phyloP scores from a whole-genome alignment of 83 land plant species.

The Larix sibirica region DNA sequence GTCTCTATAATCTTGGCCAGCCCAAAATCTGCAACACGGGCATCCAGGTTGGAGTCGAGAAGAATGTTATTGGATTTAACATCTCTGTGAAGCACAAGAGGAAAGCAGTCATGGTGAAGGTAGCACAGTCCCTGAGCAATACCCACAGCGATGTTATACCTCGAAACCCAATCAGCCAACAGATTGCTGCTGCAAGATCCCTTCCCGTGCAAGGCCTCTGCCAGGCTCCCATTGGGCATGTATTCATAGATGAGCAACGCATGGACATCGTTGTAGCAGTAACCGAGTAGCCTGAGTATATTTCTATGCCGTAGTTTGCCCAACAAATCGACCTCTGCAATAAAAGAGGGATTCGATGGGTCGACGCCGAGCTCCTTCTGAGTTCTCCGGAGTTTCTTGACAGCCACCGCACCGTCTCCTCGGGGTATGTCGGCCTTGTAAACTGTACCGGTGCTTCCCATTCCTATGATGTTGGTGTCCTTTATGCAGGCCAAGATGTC shows the following conservation, averaged over 20 bases:
- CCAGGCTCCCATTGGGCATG: conserved; percentile 95
- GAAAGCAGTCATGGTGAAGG: conserved; percentile 90
- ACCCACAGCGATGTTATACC: conserved; percentile 69
- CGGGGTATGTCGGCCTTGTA: conserved; percentile 85
- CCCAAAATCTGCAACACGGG: conserved; percentile 93
- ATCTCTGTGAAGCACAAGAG: conserved; percentile 83
- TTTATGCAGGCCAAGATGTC: conserved; percentile 77
- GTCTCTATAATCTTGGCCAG: conserved; percentile 72
- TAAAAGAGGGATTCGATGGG: conserved; percentile 35
- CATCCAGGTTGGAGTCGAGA: conserved; percentile 75
- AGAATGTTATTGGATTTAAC: conserved; percentile 90
- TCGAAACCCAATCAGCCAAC: conserved; percentile 40
- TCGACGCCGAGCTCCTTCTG: conserved; percentile 27
- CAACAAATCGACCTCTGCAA: conserved; percentile 73
- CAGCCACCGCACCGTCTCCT: conserved; percentile 63
- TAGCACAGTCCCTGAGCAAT: conserved; percentile 91
- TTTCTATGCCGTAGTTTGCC: conserved; percentile 88
- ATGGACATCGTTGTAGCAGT: conserved; percentile 75
- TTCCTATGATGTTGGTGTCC: conserved; percentile 86
- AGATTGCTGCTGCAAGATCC: conserved; percentile 53
- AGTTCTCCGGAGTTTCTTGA: conserved; percentile 80
- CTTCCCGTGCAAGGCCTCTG: conserved; percentile 29
- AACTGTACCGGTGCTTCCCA: conserved; percentile 88
- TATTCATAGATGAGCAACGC: conserved; percentile 84
- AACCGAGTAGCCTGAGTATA: conserved; percentile 85